These are phyloP conservation scores for Chalara sp. DNA, from an alignment of 2,329 filamentous ascomycete species.

Conservation along the genomic window DNA sequence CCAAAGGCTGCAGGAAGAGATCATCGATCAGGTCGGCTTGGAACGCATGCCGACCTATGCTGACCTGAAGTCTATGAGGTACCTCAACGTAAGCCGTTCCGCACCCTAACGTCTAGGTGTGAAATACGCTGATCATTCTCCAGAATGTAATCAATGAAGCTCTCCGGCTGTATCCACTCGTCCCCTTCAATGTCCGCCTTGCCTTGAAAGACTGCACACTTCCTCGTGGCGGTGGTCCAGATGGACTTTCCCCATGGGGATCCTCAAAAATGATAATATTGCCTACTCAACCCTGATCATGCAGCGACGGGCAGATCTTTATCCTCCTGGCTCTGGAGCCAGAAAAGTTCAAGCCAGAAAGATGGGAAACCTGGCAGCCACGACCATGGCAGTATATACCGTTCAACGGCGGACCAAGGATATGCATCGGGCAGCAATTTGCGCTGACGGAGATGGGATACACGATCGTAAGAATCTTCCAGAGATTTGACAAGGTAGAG, in stretches of 20 bases:
- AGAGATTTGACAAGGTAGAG: conserved; percentile 60
- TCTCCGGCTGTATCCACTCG: conserved; percentile 68
- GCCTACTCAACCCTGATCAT: conserved; percentile 63
- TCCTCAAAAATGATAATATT: conserved; percentile 60
- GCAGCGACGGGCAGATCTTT: conserved; percentile 62
- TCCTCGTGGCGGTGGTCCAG: conserved; percentile 61
- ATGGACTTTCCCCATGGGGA: conserved; percentile 52
- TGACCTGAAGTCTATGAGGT: conserved; percentile 83
- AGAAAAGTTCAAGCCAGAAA: conserved; percentile 54
- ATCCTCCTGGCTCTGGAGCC: conserved; percentile 45
- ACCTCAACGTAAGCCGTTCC: conserved; percentile 42
- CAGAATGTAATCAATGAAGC: conserved; percentile 69
- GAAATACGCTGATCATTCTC: background rate
- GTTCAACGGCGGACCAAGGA: conserved; percentile 68
- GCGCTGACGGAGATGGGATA: conserved; percentile 73
- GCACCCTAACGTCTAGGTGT: background rate
- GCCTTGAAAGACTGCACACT: conserved; percentile 69
- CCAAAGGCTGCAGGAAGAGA: conserved; percentile 64
- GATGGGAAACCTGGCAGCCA: conserved; percentile 59
- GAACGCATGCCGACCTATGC: conserved; percentile 62
- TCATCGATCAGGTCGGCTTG: conserved; percentile 59
- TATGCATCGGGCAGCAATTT: conserved; percentile 77
- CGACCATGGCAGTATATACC: conserved; percentile 67
- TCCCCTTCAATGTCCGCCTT: conserved; percentile 73
- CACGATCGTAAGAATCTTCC: conserved; percentile 64